phyloP scores from a whole-genome alignment of 805 yeast genomes.

The Pichia sporocuriosa region DNA sequence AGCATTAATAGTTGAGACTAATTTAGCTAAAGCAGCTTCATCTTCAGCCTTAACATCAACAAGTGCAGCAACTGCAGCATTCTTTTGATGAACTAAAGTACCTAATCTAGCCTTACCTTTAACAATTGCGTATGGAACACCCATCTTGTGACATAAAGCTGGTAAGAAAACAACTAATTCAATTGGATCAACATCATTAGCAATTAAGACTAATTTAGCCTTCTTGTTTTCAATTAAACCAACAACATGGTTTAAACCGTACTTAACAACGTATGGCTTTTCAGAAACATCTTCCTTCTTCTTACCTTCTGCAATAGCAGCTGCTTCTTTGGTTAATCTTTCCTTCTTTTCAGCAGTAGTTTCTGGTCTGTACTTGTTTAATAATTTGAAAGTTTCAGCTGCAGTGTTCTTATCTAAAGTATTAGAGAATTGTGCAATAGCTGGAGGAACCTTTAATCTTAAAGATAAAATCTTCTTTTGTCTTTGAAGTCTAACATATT shows the following conservation, averaged over 20 bases:
- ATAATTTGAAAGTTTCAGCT: conserved; percentile 90
- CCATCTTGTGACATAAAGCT: conserved; percentile 98
- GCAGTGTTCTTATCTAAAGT: conserved; percentile 99
- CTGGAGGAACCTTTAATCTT: conserved; percentile 99
- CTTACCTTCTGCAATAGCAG: conserved; percentile 98
- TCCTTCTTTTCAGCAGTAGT: conserved; percentile 96
- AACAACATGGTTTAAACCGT: conserved; percentile 99
- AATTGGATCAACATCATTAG: conserved; percentile 98
- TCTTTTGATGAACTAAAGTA: conserved; percentile 94
- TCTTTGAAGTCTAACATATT: conserved; percentile 96
- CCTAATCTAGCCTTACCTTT: conserved; percentile 99
- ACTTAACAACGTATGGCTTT: conserved; percentile 95
- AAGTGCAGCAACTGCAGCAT: conserved; percentile 94
- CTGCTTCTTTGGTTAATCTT: conserved; percentile 98
- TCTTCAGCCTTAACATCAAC: conserved; percentile 94
- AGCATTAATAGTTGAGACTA: conserved; percentile 87
- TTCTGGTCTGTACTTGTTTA: conserved; percentile 99
- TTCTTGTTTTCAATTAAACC: conserved; percentile 96
- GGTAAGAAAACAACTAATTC: conserved; percentile 96
- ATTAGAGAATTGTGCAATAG: conserved; percentile 93
- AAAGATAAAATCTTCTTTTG: conserved; percentile 92
- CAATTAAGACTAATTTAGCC: conserved; percentile 94
- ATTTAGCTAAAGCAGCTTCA: conserved; percentile 88
- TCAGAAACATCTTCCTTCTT: conserved; percentile 93
- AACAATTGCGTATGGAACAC: conserved; percentile 97